Conservation (phyloP, 805 yeast species). For the Sugiyamaella qingdaonensis region DNA sequence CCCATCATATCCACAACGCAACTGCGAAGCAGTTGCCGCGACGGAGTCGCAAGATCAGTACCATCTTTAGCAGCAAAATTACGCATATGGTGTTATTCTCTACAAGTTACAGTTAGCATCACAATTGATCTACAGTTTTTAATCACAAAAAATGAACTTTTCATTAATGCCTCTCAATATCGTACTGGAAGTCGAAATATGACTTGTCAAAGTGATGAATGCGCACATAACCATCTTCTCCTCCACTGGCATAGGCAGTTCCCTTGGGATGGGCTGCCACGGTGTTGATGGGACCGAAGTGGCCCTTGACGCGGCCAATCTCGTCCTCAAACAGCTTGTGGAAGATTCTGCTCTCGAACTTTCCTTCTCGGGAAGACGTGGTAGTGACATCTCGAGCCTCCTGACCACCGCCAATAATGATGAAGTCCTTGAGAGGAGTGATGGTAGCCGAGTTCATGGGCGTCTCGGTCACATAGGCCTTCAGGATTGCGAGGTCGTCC, state of each 20-base stretch:
- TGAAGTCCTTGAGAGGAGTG: slow-evolving; percentile 87
- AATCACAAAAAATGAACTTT: background rate
- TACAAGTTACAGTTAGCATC: background rate
- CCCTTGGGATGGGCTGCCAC: slow-evolving; percentile 95
- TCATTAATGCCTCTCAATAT: slow-evolving; percentile 51
- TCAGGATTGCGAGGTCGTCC: slow-evolving; percentile 65
- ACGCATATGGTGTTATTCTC: too few species aligned
- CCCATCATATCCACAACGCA: too few species aligned
- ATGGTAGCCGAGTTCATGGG: slow-evolving; percentile 95
- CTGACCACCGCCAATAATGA: slow-evolving; percentile 98
- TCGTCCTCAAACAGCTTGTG: slow-evolving; percentile 95
- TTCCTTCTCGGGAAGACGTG: slow-evolving; percentile 90
- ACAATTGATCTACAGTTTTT: background rate
- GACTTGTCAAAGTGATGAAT: slow-evolving; percentile 89
- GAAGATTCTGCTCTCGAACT: slow-evolving; percentile 92
- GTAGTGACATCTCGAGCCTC: slow-evolving; percentile 98
- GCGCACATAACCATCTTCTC: slow-evolving; percentile 97
- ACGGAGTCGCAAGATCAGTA: too few species aligned
- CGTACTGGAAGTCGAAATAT: slow-evolving; percentile 89
- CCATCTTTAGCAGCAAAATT: too few species aligned
- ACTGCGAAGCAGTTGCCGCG: too few species aligned
- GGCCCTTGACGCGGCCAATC: slow-evolving; percentile 96
- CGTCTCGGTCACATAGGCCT: slow-evolving; percentile 79
- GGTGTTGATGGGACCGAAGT: slow-evolving; percentile 96
- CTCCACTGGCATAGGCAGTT: slow-evolving; percentile 90